These are phyloP conservation scores for Jatropha curcas DNA, from an alignment of 345 rosid species.

Conservation along the genomic window DNA sequence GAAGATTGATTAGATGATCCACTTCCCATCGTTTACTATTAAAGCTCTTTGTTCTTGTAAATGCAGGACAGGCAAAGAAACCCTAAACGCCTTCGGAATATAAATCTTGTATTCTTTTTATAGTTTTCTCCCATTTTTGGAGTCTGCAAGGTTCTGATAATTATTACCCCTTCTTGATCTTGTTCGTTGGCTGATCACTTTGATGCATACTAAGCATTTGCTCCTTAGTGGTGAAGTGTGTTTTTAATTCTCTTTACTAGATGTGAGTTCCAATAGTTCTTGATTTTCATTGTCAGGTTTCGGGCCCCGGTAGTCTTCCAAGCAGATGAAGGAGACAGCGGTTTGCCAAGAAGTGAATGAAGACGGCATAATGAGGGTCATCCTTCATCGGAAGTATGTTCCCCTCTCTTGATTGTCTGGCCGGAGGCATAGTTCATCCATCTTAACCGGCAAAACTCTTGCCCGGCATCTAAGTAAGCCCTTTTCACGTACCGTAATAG, in stretches of 20 bases:
- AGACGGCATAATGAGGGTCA: constrained; percentile 46
- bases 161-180: background rate
- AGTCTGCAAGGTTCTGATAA: background rate
- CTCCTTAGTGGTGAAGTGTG: background rate
- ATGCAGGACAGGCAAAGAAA: constrained; percentile 24
- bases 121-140: background rate
- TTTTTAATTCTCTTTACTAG: constrained; percentile 32
- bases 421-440: constrained; percentile 56
- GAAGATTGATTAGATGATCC: background rate
- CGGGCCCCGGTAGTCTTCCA: constrained; percentile 43
- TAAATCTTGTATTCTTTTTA: constrained; percentile 26
- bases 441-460: constrained; percentile 53
- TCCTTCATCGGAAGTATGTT: constrained; percentile 57
- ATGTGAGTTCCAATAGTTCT: constrained; percentile 51
- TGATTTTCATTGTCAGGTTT: constrained; percentile 57
- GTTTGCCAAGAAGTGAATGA: constrained; percentile 50
- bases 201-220: too few species aligned
- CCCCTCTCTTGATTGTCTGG: constrained; percentile 49
- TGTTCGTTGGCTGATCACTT: too few species aligned
- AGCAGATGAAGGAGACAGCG: constrained; percentile 51
- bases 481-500: too few species aligned
- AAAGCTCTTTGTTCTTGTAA: constrained; percentile 10
- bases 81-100: constrained; percentile 35
- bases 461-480: constrained; percentile 50
- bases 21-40: background rate